Percentiles rank a stretch among this genome's conserved stretches.
Evolutionary conservation across 108 stramenopile species (phyloP).

Genomic region (Skeletonema marinoi): DNA sequence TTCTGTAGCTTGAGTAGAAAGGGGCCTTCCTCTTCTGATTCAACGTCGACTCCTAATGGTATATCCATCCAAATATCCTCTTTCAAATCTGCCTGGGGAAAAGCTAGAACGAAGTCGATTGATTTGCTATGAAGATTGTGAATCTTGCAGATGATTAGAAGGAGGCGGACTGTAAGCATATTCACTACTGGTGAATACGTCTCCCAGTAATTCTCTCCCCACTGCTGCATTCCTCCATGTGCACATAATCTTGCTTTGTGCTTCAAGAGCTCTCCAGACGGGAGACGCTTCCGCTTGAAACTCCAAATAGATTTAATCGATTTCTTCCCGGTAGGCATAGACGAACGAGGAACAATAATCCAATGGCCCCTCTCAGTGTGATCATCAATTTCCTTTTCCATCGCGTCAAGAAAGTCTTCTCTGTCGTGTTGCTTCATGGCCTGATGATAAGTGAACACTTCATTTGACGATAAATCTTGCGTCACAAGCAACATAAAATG

Average conservation of each 20-base stretch:
- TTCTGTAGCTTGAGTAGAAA: conserved; percentile 1
- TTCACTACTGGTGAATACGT: too few species aligned
- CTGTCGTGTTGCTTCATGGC: conserved; percentile 14
- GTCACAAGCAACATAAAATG: neutral
- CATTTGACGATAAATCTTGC: neutral
- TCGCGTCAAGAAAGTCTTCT: conserved; percentile 20
- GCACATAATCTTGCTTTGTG: conserved; percentile 13
- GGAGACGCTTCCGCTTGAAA: too few species aligned
- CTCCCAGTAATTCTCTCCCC: too few species aligned
- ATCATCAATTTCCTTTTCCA: conserved; percentile 14
- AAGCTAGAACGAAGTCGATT: conserved; percentile 33
- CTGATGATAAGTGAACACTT: neutral
- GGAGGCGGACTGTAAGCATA: conserved; percentile 29
- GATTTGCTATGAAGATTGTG: neutral
- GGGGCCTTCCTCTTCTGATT: neutral
- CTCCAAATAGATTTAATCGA: too few species aligned
- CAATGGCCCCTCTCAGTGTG: conserved; percentile 1
- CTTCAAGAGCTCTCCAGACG: too few species aligned
- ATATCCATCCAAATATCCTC: conserved; percentile 23
- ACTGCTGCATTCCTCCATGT: too few species aligned
- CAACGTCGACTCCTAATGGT: conserved; percentile 1
- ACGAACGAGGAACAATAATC: conserved; percentile 2
- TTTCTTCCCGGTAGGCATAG: conserved; percentile 35
- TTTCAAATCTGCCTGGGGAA: too few species aligned
- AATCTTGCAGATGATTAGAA: conserved; percentile 8